Evolutionary conservation across 1,284 basidiomycete genomes (phyloP), one percentile per base, ranked within the genome.

Genomic region (Retiboletus flavoniger): DNA sequence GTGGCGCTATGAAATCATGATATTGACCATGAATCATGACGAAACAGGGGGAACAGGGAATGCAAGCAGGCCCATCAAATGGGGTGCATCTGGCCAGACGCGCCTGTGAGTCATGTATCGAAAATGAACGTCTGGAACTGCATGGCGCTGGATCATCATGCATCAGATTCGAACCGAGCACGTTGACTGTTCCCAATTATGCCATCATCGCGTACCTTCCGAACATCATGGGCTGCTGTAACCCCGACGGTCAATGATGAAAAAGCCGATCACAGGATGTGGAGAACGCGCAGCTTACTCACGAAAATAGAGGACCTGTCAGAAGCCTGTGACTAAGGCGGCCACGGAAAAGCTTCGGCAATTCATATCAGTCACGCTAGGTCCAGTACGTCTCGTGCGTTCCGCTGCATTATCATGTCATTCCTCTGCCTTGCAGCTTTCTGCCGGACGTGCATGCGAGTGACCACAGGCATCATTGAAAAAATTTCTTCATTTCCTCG

Each of bases 241-340:
- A 32, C 40, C 17, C 29, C 24, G 26, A 41, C 16, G 47, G 42
- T 40, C 43, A 31, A 34, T 55, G 17, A 26, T 4, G 41, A 28
- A 35, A 47, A 47, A 24, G 34, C 21, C 19, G 28, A 56, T 44
- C 34, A 48, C 38, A 58, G 36, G 31, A 43, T 56, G 39, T 7
- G 40, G 40, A 40, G 34, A 32, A 53, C 24, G n/a, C 34, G 10
- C 21, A 17, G 31, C 41, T 34, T 60, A 9, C 58, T 57, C 39
- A 57, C 54, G 46, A 45, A 19, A 50, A 51, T 56, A 29, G 14
- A 57, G 55, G 55, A 28, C 24, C 24, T 24, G 24, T 24, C 24
- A 24, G 24, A 24, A 24, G 34, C 34, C 24, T 24, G 24, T 24
- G 24, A 24, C 21, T n/a, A 24, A 24, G 21, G 24, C 4, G 24